A percentile compares a stretch with the other conserved stretches of the same genome.
Conservation (phyloP, 345 rosid genomes). For the Euphorbia lathyris region DNA sequence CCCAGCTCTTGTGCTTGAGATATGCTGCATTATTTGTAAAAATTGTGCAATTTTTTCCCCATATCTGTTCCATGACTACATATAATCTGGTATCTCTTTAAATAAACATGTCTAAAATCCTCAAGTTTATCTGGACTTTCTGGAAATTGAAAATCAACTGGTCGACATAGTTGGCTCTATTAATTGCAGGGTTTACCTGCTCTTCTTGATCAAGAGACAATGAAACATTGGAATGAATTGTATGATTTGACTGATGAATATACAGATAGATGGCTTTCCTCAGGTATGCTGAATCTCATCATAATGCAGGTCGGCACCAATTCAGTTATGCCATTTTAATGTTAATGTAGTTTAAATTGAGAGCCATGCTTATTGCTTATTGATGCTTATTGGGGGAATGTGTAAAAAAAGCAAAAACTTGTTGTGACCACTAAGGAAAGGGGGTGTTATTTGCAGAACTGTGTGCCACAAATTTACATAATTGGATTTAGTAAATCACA, state of each 20-base stretch:
- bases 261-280: slow-evolving; percentile 82
- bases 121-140: slow-evolving; percentile 3
- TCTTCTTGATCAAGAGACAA: slow-evolving; percentile 43
- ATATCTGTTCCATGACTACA: background rate
- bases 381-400: background rate
- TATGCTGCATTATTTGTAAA: background rate
- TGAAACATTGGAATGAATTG: slow-evolving; percentile 52
- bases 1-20: background rate
- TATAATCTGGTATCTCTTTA: background rate
- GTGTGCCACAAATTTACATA: background rate
- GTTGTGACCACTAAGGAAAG: background rate
- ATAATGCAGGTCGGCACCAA: background rate
- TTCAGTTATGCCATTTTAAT: slow-evolving; percentile 15
- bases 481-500: background rate
- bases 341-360: background rate
- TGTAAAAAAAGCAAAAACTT: background rate
- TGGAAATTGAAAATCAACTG: background rate
- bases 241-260: slow-evolving; percentile 70
- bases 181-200: slow-evolving; percentile 61
- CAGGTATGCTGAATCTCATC: slow-evolving; percentile 40
- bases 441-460: background rate
- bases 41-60: background rate
- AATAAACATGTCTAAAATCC: background rate
- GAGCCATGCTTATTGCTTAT: background rate
- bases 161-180: slow-evolving; percentile 18